Conservation (phyloP, 345 rosid genomes). For the Camelina neglecta region DNA sequence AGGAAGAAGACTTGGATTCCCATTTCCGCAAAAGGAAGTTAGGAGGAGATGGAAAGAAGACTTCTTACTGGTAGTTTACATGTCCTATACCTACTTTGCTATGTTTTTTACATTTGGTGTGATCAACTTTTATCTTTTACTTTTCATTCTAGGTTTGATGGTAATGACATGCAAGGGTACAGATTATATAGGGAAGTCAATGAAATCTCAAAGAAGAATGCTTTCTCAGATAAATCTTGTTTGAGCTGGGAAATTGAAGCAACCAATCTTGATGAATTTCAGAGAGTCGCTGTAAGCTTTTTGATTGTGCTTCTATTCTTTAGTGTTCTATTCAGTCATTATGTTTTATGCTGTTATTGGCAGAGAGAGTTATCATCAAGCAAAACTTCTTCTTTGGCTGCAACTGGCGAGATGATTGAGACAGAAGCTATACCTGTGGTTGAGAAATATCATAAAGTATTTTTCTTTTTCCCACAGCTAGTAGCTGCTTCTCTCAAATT, state of each 20-base stretch:
- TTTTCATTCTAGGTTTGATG: slow-evolving; percentile 65
- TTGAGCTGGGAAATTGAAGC: slow-evolving; percentile 82
- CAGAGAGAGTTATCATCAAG: slow-evolving; percentile 73
- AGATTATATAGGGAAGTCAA: slow-evolving; percentile 74
- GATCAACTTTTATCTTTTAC: slow-evolving; percentile 16
- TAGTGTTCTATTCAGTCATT: not conserved
- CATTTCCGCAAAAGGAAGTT: slow-evolving; percentile 66
- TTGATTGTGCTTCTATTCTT: slow-evolving; percentile 14
- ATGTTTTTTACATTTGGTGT: slow-evolving; percentile 21
- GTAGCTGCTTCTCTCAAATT: not conserved
- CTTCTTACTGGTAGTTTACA: slow-evolving; percentile 72
- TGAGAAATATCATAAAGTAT: slow-evolving; percentile 68
- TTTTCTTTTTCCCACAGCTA: slow-evolving; percentile 10
- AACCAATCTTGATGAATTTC: slow-evolving; percentile 72
- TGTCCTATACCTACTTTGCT: slow-evolving; percentile 27
- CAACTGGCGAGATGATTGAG: slow-evolving; percentile 58
- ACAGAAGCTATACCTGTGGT: slow-evolving; percentile 61
- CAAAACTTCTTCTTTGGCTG: slow-evolving; percentile 56
- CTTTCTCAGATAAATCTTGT: slow-evolving; percentile 40
- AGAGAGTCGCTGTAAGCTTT: slow-evolving; percentile 57
- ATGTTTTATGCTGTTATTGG: slow-evolving; percentile 24
- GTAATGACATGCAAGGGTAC: slow-evolving; percentile 65
- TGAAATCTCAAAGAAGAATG: slow-evolving; percentile 45
- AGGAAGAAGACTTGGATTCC: slow-evolving; percentile 55
- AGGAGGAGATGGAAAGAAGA: slow-evolving; percentile 65